These are phyloP conservation scores for Aspergillus phoenicis DNA, from an alignment of 2,329 filamentous ascomycete genomes.

Conservation along the genomic window DNA sequence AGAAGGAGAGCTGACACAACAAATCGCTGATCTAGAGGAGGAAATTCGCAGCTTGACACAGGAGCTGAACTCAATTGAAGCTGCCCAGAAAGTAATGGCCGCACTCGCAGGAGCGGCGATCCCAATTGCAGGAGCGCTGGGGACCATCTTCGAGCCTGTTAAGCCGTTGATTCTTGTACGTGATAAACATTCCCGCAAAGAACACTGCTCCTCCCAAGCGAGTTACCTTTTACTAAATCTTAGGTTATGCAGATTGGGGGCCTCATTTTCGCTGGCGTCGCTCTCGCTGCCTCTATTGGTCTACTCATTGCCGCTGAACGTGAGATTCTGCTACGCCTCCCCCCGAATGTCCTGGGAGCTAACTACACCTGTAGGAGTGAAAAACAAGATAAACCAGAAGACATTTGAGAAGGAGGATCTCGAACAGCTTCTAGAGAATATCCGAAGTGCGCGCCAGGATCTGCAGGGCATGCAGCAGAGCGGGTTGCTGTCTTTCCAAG, in stretches of 20 bases:
- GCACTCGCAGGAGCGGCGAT: background rate
- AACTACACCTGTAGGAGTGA: no score
- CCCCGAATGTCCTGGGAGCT: no score
- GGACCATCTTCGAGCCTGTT: no score
- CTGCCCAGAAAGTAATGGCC: no score
- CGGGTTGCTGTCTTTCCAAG: no score
- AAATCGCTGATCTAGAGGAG: background rate
- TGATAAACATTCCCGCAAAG: no score
- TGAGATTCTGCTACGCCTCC: background rate
- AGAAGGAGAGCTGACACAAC: conserved; percentile 2
- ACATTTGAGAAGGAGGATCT: no score
- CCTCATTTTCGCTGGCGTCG: background rate
- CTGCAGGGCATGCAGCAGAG: no score
- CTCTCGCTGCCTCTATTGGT: background rate
- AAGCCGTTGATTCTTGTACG: no score
- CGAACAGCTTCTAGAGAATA: no score
- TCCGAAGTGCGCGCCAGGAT: background rate
- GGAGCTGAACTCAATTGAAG: background rate
- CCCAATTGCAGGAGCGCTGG: no score
- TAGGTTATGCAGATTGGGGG: background rate
- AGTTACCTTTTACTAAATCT: background rate
- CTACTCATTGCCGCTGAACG: background rate
- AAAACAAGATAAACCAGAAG: no score
- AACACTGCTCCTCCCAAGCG: background rate
- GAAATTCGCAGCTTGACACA: background rate